Percentiles rank a stretch among this genome's conserved stretches.
Evolutionary conservation across 257 asterid genomes (phyloP).

Genomic region (Scutellaria baicalensis): DNA sequence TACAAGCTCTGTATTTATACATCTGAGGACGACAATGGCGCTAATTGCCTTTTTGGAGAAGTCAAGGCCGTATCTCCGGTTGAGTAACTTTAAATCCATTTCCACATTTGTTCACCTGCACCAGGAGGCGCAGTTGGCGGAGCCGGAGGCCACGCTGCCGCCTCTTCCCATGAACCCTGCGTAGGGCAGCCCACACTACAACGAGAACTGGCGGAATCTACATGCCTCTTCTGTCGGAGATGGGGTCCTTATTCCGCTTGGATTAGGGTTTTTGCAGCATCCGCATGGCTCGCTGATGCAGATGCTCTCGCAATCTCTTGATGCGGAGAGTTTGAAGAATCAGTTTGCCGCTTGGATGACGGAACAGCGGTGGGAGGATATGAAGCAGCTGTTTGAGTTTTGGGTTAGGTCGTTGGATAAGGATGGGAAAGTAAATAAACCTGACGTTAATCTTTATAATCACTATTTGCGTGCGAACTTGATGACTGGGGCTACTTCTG

Average conservation of each 20-base stretch:
- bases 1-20: not conserved
- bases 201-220: constrained; percentile 63
- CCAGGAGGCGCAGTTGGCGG: constrained; percentile 59
- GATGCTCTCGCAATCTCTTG: constrained; percentile 40
- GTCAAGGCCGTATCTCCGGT: constrained; percentile 45
- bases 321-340: constrained; percentile 39
- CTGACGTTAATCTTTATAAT: constrained; percentile 71
- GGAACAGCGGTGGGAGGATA: constrained; percentile 59
- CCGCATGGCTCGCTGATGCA: constrained; percentile 24
- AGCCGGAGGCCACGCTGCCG: constrained; percentile 25
- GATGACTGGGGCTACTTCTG: constrained; percentile 56
- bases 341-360: constrained; percentile 72
- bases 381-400: constrained; percentile 65
- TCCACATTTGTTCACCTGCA: constrained; percentile 60
- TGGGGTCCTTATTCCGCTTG: constrained; percentile 38
- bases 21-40: constrained; percentile 27
- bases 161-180: constrained; percentile 80
- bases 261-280: constrained; percentile 28
- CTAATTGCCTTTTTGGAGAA: constrained; percentile 39
- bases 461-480: constrained; percentile 74
- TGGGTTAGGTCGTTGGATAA: constrained; percentile 67
- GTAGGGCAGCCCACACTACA: constrained; percentile 65
- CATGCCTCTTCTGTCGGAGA: constrained; percentile 19
- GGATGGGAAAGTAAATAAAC: constrained; percentile 74
- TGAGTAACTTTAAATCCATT: constrained; percentile 41